Evolutionary conservation across 2,329 filamentous ascomycete species (phyloP), one percentile per base, ranked within the genome.

Genomic region (Phialocephala sp.): DNA sequence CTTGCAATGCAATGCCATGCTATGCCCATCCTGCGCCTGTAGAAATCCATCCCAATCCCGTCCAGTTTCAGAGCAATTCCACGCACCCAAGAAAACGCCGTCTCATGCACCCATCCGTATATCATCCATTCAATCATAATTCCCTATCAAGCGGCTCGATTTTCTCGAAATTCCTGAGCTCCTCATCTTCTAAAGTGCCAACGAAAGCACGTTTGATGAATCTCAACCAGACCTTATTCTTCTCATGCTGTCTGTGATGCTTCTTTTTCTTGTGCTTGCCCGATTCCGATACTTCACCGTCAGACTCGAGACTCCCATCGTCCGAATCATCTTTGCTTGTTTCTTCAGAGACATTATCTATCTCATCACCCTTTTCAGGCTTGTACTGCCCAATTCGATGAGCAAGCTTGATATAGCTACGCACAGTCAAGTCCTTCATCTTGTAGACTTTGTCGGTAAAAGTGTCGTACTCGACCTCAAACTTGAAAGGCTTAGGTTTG

Each of bases 391-490:
- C 91, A 74, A 98, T 96, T 62, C 89, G 84, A 68, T 89, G 87
- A 12, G 95, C 95, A 57, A 98, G 83, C 67, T 91, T 85, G 54
- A 98, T 81, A 76, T 91, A 91, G 76, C 88, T 96, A 68, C 87
- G 84, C 60, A 97, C 91, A 0, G 94, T 98, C 77, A 99, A 80
- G 78, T 98, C 94, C 52, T 86, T 83, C 72, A 97, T 79, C 67
- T 87, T 85, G 76, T 94, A 97, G 0, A 90, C 78, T 65, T 87
- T 79, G 76, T 98, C 93, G 24, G 89, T 85, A 63, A 87, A 89
- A 0, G 94, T 98, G 76, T 89, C 89, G 77, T 99, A 99, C 77
- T 97, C 93, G 58, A 97, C 82, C 75, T 97, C 85, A 74, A 87
- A 98, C 18, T 82, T 76, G 77, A 97, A 93, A 39, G 86, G 79